Evolutionary conservation across 2,329 filamentous ascomycete genomes (phyloP), one percentile per base, ranked within the genome.

Genomic region (Fusarium chuoi): DNA sequence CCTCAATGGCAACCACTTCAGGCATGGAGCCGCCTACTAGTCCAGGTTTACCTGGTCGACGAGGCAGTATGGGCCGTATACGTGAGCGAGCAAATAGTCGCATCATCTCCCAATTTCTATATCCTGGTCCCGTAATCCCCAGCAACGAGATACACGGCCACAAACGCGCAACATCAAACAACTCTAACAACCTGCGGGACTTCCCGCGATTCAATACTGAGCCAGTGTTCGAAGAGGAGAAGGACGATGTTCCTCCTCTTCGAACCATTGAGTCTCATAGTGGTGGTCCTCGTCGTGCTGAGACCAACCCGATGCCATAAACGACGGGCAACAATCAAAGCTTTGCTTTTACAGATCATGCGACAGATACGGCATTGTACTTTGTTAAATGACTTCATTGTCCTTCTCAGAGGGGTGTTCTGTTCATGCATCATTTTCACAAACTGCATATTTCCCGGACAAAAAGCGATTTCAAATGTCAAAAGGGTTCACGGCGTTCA

Each of bases 91-190:
- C 77, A 42, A 83, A 84, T 52, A 82, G 82, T 68, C 86, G 84
- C 71, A 72, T 88, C 9, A 76, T 88, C 33, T 79, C 84, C 10
- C 83, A 85, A 55, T 81, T 89, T 33, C 78, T 89, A 18, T 87
- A 87, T 54, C 87, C 86, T 0, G 87, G 87, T 1, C 87, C 87
- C 1, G 79, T 79, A 14, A 74, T 85, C 10, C 80, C 80, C 22
- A 80, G 78, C 13, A 79, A 81, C 22, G 68, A 70, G 46, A 77
- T 72, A n/a, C 78, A 75, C 39, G 70, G 70, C 6, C 79, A 79
- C 51, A 78, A 76, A 46, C 77, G 80, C 28, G 70, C 66, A 20
- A 73, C 68, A 14, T 83, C 82, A 9, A 76, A 61, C 18, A 76
- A 69, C n/a, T 83, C 82, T 11, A 75, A 60, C 15, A 74, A 76